Conservation (phyloP, 1,284 basidiomycete species). For the Marasmius tenuissimus region DNA sequence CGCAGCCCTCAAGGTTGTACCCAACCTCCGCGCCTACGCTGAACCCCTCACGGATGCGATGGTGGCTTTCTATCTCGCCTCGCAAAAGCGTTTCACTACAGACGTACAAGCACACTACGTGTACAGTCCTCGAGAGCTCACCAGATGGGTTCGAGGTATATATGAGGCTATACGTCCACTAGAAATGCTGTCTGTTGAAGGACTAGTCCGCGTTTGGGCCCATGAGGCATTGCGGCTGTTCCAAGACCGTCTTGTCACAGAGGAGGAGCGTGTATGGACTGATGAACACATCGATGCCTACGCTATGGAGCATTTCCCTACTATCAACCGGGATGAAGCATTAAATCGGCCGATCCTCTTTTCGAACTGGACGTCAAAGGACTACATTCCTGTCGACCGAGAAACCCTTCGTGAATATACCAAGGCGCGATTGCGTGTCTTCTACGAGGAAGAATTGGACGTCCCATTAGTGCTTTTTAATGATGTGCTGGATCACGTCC, state of each 20-base stretch:
- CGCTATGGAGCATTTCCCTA: conserved; percentile 90
- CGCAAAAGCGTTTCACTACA: conserved; percentile 93
- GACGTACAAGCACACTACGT: conserved; percentile 98
- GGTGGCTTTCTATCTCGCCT: conserved; percentile 94
- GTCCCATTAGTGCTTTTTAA: conserved; percentile 99
- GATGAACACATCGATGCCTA: conserved; percentile 89
- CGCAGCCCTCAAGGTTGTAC: conserved; percentile 93
- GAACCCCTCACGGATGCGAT: conserved; percentile 97
- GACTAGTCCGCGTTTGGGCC: conserved; percentile 96
- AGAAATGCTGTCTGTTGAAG: conserved; percentile 89
- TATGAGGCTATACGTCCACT: conserved; percentile 95
- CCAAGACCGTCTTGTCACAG: conserved; percentile 94
- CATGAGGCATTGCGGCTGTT: conserved; percentile 97
- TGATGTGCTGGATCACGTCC: conserved; percentile 95
- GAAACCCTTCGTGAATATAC: conserved; percentile 95
- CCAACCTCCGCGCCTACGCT: conserved; percentile 89
- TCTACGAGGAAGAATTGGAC: conserved; percentile 98
- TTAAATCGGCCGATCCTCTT: conserved; percentile 91
- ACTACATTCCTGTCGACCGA: conserved; percentile 94
- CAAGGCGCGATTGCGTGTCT: conserved; percentile 92
- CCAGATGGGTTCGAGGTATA: conserved; percentile 96
- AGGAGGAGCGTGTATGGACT: conserved; percentile 93
- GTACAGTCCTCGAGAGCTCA: conserved; percentile 98
- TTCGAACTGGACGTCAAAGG: conserved; percentile 99
- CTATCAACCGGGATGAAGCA: conserved; percentile 82